These are phyloP conservation scores for Arabis alpina DNA, from an alignment of 345 rosid genomes.

Conservation along the genomic window DNA sequence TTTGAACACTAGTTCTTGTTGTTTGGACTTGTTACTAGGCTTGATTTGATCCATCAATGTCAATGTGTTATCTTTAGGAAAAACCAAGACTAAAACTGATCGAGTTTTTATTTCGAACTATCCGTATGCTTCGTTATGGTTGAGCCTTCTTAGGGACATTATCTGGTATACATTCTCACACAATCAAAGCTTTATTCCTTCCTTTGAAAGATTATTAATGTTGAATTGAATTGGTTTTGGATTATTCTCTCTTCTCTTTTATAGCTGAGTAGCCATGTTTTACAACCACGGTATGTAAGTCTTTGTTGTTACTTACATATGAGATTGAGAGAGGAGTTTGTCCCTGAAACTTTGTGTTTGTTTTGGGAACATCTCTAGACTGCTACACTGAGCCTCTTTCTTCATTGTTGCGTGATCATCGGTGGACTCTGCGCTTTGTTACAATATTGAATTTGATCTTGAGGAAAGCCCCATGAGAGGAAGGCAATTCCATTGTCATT, in stretches of 20 bases:
- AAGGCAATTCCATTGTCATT: slow-evolving; percentile 2
- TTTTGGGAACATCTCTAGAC: slow-evolving; percentile 65
- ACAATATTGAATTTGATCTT: slow-evolving; percentile 56
- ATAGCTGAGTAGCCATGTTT: slow-evolving; percentile 80
- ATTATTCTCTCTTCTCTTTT: slow-evolving; percentile 48
- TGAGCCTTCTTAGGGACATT: slow-evolving; percentile 49
- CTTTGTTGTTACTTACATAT: slow-evolving; percentile 4
- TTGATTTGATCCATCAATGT: too few species aligned
- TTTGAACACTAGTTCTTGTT: too few species aligned
- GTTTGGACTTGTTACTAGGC: too few species aligned
- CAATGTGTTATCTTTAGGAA: too few species aligned
- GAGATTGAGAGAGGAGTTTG: not conserved
- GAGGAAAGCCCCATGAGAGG: slow-evolving; percentile 55
- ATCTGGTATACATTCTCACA: slow-evolving; percentile 47
- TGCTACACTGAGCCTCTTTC: slow-evolving; percentile 67
- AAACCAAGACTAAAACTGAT: too few species aligned
- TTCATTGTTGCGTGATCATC: slow-evolving; percentile 70
- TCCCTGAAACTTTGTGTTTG: slow-evolving; percentile 5
- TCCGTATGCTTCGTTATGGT: slow-evolving; percentile 56
- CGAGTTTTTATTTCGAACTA: not conserved
- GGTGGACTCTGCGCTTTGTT: slow-evolving; percentile 64
- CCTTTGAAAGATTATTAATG: not conserved
- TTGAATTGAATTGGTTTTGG: slow-evolving; percentile 8
- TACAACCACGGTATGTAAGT: slow-evolving; percentile 56
- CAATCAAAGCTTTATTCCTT: not conserved